Evolutionary conservation across 2,329 filamentous ascomycete genomes (phyloP).

Genomic region (Penicillium sp.): DNA sequence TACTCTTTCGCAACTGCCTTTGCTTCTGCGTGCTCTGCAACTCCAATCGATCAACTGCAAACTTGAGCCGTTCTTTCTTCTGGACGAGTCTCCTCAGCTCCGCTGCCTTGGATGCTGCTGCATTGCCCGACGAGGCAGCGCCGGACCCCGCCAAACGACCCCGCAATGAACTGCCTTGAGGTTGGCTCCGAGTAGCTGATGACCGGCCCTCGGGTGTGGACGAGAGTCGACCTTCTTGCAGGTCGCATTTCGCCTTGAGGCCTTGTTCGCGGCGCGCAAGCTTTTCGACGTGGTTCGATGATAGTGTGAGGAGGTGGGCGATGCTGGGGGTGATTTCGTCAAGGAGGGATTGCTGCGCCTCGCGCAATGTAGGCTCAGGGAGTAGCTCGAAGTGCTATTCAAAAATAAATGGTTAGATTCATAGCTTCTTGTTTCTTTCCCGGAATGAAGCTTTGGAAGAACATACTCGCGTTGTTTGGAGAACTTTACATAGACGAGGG

Average conservation of each 20-base stretch:
- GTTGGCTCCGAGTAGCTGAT: conserved; percentile 20
- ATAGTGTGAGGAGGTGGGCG: conserved; percentile 71
- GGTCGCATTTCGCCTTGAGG: conserved; percentile 75
- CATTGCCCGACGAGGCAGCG: conserved; percentile 28
- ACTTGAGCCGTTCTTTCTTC: conserved; percentile 81
- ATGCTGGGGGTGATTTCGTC: conserved; percentile 90
- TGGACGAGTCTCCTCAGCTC: conserved; percentile 69
- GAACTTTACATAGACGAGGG: conserved; percentile 61
- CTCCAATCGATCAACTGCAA: conserved; percentile 81
- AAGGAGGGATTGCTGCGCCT: conserved; percentile 79
- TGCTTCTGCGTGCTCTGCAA: conserved; percentile 78
- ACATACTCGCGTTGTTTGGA: conserved; percentile 61
- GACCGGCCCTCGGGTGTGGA: conserved; percentile 40
- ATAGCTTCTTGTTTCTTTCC: neutral
- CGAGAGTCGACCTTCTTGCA: conserved; percentile 72
- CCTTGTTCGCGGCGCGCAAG: conserved; percentile 80
- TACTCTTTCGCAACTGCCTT: conserved; percentile 70
- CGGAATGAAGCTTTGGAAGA: neutral
- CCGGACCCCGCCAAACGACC: conserved; percentile 28
- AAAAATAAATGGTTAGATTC: neutral
- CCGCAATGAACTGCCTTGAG: conserved; percentile 23
- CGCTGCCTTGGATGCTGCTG: conserved; percentile 47
- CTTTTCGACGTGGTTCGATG: conserved; percentile 79
- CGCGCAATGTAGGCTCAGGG: conserved; percentile 75
- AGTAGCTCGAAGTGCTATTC: conserved; percentile 86